Evolutionary conservation across 306 rosid species (phyloP), one percentile per base, ranked within the genome.

Genomic region (Citrullus mucosospermus): DNA sequence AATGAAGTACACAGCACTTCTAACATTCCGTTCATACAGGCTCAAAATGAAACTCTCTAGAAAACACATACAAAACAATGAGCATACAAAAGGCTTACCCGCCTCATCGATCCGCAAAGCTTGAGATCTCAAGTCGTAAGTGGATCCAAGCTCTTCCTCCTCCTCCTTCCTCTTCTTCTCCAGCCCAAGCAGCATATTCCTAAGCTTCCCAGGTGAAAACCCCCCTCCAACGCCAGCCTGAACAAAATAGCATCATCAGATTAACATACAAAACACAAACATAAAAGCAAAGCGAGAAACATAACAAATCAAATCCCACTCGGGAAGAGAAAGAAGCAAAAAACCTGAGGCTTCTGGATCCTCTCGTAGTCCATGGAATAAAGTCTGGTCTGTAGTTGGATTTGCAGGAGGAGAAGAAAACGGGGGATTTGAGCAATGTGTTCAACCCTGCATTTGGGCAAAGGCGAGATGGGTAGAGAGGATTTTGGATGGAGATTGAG

Each of bases 261-360:
- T 15, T 0, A 22, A 39, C 34, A n/a, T 55, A 81, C 6, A 5
- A 3, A 20, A 18, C 38, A 13, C 11, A 60, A 75, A 46, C 18
- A 39, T 36, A n/a, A 18, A 84, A 67, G 14, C 28, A 17, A 51
- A 60, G 79, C 44, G 54, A 28, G 15, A 79, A 81, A 75, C 17
- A 48, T 36, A 30, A 78, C 70, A 63, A 59, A 80, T 50, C 39
- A 32, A 32, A 32, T 32, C 36, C 36, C 36, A 2, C 36, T 32
- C 36, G 36, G 36, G 36, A 32, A 32, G 36, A 32, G 36, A 32
- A 32, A 32, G 36, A 32, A 28, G 71, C 28, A 83, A 73, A 73
- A 41, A 76, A 93, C 95, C 97, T 88, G 97, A 82, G 97, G 90
- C 85, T 95, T 92, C 79, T 87, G 96, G 91, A 95, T 95, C 95